These are phyloP conservation scores for Pichia insulana DNA, from an alignment of 805 yeast genomes.

Conservation along the genomic window DNA sequence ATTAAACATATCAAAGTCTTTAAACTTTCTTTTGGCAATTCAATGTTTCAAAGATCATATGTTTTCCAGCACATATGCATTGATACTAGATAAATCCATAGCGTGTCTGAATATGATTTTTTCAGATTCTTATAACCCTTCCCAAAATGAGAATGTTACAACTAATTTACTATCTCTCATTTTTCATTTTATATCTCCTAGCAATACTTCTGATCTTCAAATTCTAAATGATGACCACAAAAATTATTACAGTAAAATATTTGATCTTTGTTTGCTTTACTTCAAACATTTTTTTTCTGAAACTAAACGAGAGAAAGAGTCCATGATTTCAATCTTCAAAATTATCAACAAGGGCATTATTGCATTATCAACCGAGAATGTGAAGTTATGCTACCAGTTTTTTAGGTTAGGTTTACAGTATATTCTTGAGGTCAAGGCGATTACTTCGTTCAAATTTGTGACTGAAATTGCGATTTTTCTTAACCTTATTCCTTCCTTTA, in stretches of 20 bases:
- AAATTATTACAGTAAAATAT: conserved; percentile 12
- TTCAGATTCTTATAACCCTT: background rate
- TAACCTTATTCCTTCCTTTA: conserved; percentile 35
- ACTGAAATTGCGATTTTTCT: conserved; percentile 38
- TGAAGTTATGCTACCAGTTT: conserved; percentile 30
- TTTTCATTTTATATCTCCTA: conserved; percentile 16
- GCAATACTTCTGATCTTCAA: conserved; percentile 8
- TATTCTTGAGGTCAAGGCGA: conserved; percentile 28
- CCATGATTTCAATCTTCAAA: conserved; percentile 28
- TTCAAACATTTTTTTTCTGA: conserved; percentile 12
- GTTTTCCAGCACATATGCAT: conserved; percentile 11
- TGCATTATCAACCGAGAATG: conserved; percentile 33
- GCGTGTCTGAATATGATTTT: conserved; percentile 14
- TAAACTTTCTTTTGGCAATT: conserved; percentile 20
- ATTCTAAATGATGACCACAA: conserved; percentile 1
- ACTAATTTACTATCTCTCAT: conserved; percentile 16
- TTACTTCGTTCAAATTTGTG: conserved; percentile 35
- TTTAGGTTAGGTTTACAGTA: conserved; percentile 32
- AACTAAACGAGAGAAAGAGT: conserved; percentile 19
- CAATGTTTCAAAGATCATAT: conserved; percentile 24
- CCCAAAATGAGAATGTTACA: conserved; percentile 16
- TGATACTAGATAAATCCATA: conserved; percentile 12
- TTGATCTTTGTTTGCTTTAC: conserved; percentile 12
- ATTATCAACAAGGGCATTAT: conserved; percentile 39
- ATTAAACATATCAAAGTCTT: conserved; percentile 21